These are phyloP conservation scores for Tolypocladium tundrense DNA, from an alignment of 2,329 filamentous ascomycete genomes.

Conservation along the genomic window DNA sequence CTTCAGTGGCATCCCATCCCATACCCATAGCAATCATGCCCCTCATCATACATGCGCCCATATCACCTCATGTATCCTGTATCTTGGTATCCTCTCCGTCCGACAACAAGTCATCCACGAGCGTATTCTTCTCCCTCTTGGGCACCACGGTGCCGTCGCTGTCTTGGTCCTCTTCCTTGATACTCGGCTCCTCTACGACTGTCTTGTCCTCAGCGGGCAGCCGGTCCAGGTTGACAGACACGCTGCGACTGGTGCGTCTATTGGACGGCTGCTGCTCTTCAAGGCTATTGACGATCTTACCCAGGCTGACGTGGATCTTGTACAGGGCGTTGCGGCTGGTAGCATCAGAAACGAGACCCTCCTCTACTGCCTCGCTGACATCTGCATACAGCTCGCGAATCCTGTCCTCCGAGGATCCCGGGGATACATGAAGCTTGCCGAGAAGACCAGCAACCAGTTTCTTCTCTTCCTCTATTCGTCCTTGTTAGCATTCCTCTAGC, in stretches of 20 bases:
- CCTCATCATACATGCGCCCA: conserved; percentile 1
- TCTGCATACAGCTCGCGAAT: conserved; percentile 47
- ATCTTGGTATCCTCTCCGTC: conserved; percentile 29
- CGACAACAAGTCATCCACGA: conserved; percentile 29
- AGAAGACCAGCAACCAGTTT: conserved; percentile 71
- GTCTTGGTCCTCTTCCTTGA: conserved; percentile 39
- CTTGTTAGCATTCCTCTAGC: neutral
- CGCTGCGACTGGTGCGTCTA: conserved; percentile 33
- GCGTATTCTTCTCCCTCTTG: conserved; percentile 21
- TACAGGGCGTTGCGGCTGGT: conserved; percentile 54
- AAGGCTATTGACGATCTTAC: conserved; percentile 55
- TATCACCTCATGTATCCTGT: conserved; percentile 11
- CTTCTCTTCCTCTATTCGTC: conserved; percentile 63
- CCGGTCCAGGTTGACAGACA: conserved; percentile 24
- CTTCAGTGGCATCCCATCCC: neutral
- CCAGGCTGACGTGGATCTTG: conserved; percentile 57
- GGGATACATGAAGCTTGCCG: conserved; percentile 70
- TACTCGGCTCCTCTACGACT: conserved; percentile 29
- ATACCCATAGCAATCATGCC: neutral
- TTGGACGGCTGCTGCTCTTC: conserved; percentile 30
- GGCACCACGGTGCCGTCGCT: conserved; percentile 21
- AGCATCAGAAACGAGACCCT: conserved; percentile 47
- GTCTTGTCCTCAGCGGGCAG: conserved; percentile 26
- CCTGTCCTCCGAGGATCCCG: conserved; percentile 50
- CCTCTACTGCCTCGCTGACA: conserved; percentile 52